Base-by-base conservation (phyloP, 768 basidiomycete genomes). In the Lentinula aciculospora region DNA sequence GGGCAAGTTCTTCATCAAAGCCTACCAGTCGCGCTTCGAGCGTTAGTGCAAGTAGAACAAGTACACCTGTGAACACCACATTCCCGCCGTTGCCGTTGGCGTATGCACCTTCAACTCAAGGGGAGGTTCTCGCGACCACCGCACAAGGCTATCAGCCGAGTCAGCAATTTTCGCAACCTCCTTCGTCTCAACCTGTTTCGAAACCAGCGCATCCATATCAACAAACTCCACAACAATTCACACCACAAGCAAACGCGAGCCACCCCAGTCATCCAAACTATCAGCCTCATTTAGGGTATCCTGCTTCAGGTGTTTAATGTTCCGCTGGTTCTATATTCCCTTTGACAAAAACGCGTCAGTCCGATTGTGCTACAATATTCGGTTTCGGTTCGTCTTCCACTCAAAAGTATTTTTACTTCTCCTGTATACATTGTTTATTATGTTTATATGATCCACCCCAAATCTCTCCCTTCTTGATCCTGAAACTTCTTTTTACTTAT, bases 11-110 rank as follows among this genome's bases (percentile, higher is more conserved):
- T 13, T 53, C 51, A 12, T 53, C 51, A 15, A 56, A 56, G 13
- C 54, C 54, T 15, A 21, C 39, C 19, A 56, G 54, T 21, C 39
- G 54, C 6, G 54, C 54, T 15, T 56, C 54, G 27, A 56, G 54
- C 29, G 39, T 56, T 3, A 53, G 36, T 21, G 51, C 51, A 6
- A 56, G 54, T 44, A 42, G 54, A 19, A 56, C 54, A 12, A 27
- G 54, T 7, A 56, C 54, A 42, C 54, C 54, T 10, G 44, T 46
- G 27, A 46, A 34, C 10, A 29, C 54, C 6, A 44, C 54, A 12
- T 53, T 53, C 51, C 36, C 51, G n/a, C 32, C 34, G 36, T 39
- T 39, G 36, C 51, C 51, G 21, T 39, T 27, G 23, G 36, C 51
- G 8, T 53, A 53, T 53, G 25, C 36, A 3, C 25, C 32, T 10